Evolutionary conservation across 495 filamentous ascomycete genomes (phyloP).

Genomic region (Astrocystis sublimbata): DNA sequence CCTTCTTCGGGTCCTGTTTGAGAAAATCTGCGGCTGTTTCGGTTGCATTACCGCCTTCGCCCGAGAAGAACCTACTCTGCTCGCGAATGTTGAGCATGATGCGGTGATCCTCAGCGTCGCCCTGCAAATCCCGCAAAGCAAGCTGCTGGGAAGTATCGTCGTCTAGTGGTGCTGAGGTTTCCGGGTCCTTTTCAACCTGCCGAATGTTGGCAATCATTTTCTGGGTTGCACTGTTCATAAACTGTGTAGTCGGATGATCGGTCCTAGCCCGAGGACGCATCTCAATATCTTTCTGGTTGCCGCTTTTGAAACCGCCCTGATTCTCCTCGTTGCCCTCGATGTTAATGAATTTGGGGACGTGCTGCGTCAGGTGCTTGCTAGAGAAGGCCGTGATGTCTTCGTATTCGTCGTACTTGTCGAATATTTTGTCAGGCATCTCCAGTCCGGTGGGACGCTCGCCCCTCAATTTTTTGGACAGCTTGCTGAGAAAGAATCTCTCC

Average conservation of each 20-base stretch:
- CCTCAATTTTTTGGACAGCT: constrained; percentile 86
- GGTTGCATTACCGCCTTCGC: constrained; percentile 52
- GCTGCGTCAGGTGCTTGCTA: constrained; percentile 53
- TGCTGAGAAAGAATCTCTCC: constrained; percentile 86
- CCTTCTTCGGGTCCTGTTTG: constrained; percentile 65
- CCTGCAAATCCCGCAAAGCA: constrained; percentile 78
- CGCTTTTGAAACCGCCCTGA: constrained; percentile 62
- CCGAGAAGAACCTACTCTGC: constrained; percentile 76
- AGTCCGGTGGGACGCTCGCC: constrained; percentile 78
- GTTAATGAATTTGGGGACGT: constrained; percentile 87
- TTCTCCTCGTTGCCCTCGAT: constrained; percentile 93
- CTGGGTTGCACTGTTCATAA: constrained; percentile 81
- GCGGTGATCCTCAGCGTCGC: constrained; percentile 67
- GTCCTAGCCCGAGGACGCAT: constrained; percentile 66
- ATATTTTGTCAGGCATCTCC: constrained; percentile 69
- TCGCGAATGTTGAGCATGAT: constrained; percentile 87
- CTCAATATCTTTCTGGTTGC: constrained; percentile 81
- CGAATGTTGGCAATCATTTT: constrained; percentile 87
- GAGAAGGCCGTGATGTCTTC: constrained; percentile 59
- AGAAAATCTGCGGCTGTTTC: constrained; percentile 61
- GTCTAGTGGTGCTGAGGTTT: constrained; percentile 63
- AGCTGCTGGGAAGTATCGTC: constrained; percentile 74
- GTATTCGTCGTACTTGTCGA: constrained; percentile 80
- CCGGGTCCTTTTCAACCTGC: constrained; percentile 68
- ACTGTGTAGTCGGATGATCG: constrained; percentile 67